Evolutionary conservation across 2,329 filamentous ascomycete genomes (phyloP), one percentile per base, ranked within the genome.

Genomic region (Verticillium longisporum): DNA sequence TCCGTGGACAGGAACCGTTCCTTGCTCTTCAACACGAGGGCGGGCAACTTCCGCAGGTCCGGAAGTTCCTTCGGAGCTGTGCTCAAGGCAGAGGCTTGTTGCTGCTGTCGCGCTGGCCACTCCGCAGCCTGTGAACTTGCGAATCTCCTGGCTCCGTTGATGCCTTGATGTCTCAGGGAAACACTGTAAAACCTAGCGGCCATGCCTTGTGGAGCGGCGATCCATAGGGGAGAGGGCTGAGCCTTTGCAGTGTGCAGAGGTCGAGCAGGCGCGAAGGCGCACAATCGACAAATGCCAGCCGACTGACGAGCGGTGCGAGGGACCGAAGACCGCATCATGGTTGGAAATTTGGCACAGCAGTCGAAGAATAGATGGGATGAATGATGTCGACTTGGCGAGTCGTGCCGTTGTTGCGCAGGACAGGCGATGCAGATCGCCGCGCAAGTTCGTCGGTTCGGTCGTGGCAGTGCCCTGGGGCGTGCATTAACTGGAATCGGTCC

Each of bases 1-100:
- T 76, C 72, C 11, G 77, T 75, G 21, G 73, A 75, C 41, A 80
- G 67, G 57, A 83, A 79, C 61, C 75, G 74, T 61, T 75, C 73
- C 61, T 71, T 73, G 62, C 77, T 76, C 45, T 75, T 76, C 62
- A 77, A 72, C 36, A 80, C 78, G 15, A 77, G 71, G 45, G 70
- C 68, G 34, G 74, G 72, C 45, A 82, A 71, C 61, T 77, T 74
- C 56, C 72, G 67, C 21, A 79, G 69, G 63, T 79, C 74, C 5
- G 73, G 71, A 38, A 73, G 63, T 61, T 71, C 68, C 59, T 66
- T 64, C 41, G 66, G 57, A 56, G 60, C 26, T 13, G 56, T 11
- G 53, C 56, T 56, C 34, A 59, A 56, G 21, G 33, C 60, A 31
- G 58, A 55, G 26, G 45, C 18, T 7, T 26, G 45, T 13, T 50